Evolutionary conservation across 2,329 filamentous ascomycete genomes (phyloP).

Genomic region (Dothiorella sarmentorum): DNA sequence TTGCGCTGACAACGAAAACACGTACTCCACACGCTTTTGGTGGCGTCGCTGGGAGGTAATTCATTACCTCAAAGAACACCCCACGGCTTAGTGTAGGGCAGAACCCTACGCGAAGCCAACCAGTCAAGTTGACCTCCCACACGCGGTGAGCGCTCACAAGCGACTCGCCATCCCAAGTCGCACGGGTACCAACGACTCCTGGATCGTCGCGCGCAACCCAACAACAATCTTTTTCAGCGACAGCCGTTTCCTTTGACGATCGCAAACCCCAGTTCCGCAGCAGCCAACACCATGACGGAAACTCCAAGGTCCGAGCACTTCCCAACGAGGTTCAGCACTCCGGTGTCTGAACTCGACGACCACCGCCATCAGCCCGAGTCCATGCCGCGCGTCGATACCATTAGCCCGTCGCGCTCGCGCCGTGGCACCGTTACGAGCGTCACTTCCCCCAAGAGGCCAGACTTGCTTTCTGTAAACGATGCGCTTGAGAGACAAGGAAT

Average conservation of each 20-base stretch:
- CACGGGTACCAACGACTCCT: neutral
- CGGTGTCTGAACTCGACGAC: constrained; percentile 80
- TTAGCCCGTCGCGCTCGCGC: constrained; percentile 45
- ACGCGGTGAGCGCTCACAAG: constrained; percentile 54
- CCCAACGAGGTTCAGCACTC: constrained; percentile 66
- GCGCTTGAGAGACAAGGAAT: constrained; percentile 42
- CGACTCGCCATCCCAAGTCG: constrained; percentile 42
- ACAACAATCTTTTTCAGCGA: neutral
- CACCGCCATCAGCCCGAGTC: constrained; percentile 68
- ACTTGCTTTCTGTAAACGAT: constrained; percentile 36
- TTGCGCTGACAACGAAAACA: constrained; percentile 14
- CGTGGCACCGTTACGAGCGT: constrained; percentile 72
- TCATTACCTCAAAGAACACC: constrained; percentile 15
- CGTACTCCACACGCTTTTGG: constrained; percentile 7
- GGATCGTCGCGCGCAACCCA: neutral
- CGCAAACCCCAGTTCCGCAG: neutral
- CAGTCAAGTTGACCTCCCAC: constrained; percentile 51
- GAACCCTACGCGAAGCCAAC: constrained; percentile 44
- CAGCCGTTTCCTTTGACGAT: neutral
- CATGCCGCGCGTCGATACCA: constrained; percentile 52
- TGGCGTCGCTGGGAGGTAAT: constrained; percentile 16
- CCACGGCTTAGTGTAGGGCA: constrained; percentile 45
- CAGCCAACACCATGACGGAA: constrained; percentile 45
- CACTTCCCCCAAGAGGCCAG: constrained; percentile 23
- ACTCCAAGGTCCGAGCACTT: constrained; percentile 64